These are phyloP conservation scores for Phlyctochytrium planicorne DNA, from an alignment of 192 early-diverging fungal species.

Conservation along the genomic window DNA sequence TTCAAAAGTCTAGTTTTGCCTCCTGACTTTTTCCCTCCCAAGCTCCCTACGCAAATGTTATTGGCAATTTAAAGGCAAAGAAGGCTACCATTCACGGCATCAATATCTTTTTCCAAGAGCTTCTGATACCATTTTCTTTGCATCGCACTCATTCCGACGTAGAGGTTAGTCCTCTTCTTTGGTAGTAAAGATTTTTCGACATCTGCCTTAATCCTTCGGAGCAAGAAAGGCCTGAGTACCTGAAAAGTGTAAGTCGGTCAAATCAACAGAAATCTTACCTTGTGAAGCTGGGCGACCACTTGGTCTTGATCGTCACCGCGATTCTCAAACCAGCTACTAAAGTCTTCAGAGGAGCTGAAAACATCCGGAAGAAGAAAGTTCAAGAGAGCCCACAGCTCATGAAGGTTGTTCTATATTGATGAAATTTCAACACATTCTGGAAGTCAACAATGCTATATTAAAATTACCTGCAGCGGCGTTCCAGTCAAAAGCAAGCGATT, in stretches of 20 bases:
- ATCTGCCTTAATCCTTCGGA: constrained; percentile 68
- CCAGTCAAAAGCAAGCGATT: constrained; percentile 92
- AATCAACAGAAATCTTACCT: constrained; percentile 25
- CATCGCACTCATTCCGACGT: constrained; percentile 91
- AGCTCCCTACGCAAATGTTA: constrained; percentile 16
- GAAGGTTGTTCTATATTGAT: constrained; percentile 81
- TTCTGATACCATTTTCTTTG: constrained; percentile 95
- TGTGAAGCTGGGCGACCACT: constrained; percentile 74
- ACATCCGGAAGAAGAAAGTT: constrained; percentile 98
- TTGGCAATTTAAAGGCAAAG: neutral
- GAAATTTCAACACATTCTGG: neutral
- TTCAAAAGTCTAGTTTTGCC: constrained; percentile 91
- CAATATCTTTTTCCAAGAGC: constrained; percentile 95
- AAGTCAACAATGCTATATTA: no score
- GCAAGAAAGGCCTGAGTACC: constrained; percentile 64
- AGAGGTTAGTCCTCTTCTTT: constrained; percentile 89
- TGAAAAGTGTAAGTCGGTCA: constrained; percentile 16
- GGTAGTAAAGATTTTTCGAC: constrained; percentile 95
- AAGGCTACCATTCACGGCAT: constrained; percentile 81
- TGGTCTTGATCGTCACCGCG: constrained; percentile 71
- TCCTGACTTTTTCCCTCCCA: constrained; percentile 64
- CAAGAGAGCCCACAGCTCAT: constrained; percentile 98
- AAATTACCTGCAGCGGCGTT: constrained; percentile 79
- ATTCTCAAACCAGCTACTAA: constrained; percentile 89
- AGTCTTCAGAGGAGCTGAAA: constrained; percentile 89